Percentiles rank a stretch among this genome's conserved stretches.
phyloP scores from a whole-genome alignment of 192 early-diverging fungal genomes.

The Umbelopsis sp. region DNA sequence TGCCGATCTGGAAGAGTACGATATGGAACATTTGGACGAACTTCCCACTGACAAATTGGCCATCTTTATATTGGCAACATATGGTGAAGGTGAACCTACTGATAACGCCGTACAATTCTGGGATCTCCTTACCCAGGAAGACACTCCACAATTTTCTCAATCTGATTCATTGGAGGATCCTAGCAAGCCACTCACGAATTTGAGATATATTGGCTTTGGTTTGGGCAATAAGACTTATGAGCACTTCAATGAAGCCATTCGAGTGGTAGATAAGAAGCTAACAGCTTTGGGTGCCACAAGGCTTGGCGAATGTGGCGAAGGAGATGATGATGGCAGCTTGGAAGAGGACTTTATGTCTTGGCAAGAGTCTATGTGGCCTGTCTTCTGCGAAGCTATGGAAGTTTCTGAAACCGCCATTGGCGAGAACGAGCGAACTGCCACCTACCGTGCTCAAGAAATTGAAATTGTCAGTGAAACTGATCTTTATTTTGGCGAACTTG shows the following conservation, averaged over 20 bases:
- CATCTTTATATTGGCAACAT: constrained; percentile 93
- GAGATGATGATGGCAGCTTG: constrained; percentile 92
- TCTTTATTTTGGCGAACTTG: constrained; percentile 49
- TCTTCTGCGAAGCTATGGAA: constrained; percentile 70
- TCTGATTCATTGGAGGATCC: constrained; percentile 55
- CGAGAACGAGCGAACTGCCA: constrained; percentile 26
- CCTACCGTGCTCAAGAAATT: constrained; percentile 57
- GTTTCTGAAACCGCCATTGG: constrained; percentile 40
- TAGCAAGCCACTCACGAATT: constrained; percentile 52
- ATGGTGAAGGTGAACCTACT: constrained; percentile 98
- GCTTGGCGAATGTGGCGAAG: constrained; percentile 83
- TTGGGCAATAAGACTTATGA: constrained; percentile 91
- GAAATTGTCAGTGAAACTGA: constrained; percentile 28
- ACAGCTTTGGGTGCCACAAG: constrained; percentile 70
- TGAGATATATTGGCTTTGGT: constrained; percentile 76
- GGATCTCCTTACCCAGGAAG: constrained; percentile 77
- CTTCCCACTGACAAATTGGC: constrained; percentile 69
- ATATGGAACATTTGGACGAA: constrained; percentile 77
- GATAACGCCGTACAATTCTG: constrained; percentile 94
- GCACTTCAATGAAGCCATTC: constrained; percentile 81
- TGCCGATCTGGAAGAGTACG: constrained; percentile 88
- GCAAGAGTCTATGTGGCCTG: constrained; percentile 83
- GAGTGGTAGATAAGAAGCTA: constrained; percentile 69
- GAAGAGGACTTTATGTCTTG: constrained; percentile 96
- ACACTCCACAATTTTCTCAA: constrained; percentile 56